Evolutionary conservation across 306 rosid species (phyloP).

Genomic region (Dryas alaskensis): DNA sequence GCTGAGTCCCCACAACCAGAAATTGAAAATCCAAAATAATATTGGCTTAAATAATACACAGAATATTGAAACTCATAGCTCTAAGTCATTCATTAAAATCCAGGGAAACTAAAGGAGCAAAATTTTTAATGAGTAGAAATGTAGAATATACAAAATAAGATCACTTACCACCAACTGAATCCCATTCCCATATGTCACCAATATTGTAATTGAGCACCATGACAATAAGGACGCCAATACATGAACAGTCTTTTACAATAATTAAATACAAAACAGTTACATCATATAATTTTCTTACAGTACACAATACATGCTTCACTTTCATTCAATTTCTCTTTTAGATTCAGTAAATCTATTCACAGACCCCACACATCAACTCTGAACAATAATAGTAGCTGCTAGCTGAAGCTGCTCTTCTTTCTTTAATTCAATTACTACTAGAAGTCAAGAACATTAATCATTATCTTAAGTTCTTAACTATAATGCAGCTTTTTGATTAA

Average conservation of each 20-base stretch:
- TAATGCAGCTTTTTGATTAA: background rate
- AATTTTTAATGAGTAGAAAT: background rate
- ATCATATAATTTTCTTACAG: conserved; percentile 38
- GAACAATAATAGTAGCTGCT: conserved; percentile 2
- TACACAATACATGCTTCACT: conserved; percentile 37
- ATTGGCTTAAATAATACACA: conserved; percentile 1
- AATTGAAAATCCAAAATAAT: conserved; percentile 10
- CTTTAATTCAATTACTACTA: background rate
- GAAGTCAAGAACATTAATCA: background rate
- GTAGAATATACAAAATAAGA: conserved; percentile 35
- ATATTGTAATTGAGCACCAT: conserved; percentile 32
- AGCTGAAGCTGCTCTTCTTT: background rate
- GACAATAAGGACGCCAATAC: conserved; percentile 26
- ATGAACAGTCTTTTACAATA: conserved; percentile 5
- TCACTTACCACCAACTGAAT: conserved; percentile 41
- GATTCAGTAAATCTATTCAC: conserved; percentile 34
- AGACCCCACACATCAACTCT: conserved; percentile 27
- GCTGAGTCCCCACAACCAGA: conserved; percentile 30
- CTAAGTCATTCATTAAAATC: conserved; percentile 9
- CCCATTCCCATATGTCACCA: conserved; percentile 36
- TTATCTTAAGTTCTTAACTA: background rate
- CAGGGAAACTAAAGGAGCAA: conserved; percentile 7
- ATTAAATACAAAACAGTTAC: conserved; percentile 24
- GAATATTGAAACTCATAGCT: conserved; percentile 26
- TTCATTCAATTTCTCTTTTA: conserved; percentile 14